Percentiles rank a stretch among this genome's conserved stretches.
Evolutionary conservation across 805 yeast genomes (phyloP).

Genomic region (Nematodospora valgi): DNA sequence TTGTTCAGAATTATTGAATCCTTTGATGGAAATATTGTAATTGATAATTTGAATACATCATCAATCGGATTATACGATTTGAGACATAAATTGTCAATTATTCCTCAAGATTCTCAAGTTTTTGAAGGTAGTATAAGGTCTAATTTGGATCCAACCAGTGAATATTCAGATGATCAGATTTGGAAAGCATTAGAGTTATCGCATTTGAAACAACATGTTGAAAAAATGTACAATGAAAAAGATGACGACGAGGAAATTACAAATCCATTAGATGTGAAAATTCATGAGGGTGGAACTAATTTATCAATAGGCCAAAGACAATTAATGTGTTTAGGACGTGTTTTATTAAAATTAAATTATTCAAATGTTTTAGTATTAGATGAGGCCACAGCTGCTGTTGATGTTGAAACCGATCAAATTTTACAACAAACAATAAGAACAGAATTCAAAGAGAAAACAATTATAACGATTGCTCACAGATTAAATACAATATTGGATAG

Average conservation of each 20-base stretch:
- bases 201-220: constrained; percentile 39
- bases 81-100: constrained; percentile 40
- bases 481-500: constrained; percentile 79
- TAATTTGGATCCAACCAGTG: constrained; percentile 40
- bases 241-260: constrained; percentile 19
- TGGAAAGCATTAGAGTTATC: constrained; percentile 43
- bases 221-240: constrained; percentile 32
- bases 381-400: constrained; percentile 89
- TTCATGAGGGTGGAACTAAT: constrained; percentile 45
- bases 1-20: constrained; percentile 43
- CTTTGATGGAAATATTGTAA: constrained; percentile 31
- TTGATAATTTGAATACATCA: constrained; percentile 33
- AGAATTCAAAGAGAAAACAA: constrained; percentile 73
- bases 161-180: constrained; percentile 32
- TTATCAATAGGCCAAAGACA: constrained; percentile 53
- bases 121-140: constrained; percentile 41
- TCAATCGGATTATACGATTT: constrained; percentile 40
- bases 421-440: constrained; percentile 75
- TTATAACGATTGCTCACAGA: constrained; percentile 82
- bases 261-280: constrained; percentile 29
- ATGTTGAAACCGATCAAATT: constrained; percentile 76
- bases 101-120: constrained; percentile 46
- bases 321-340: constrained; percentile 77
- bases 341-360: constrained; percentile 61
- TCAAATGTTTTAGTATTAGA: constrained; percentile 63